Percentiles rank a stretch among this genome's conserved stretches.
Evolutionary conservation across 2,329 filamentous ascomycete genomes (phyloP).

Genomic region (Proliferodiscus dingleyae): DNA sequence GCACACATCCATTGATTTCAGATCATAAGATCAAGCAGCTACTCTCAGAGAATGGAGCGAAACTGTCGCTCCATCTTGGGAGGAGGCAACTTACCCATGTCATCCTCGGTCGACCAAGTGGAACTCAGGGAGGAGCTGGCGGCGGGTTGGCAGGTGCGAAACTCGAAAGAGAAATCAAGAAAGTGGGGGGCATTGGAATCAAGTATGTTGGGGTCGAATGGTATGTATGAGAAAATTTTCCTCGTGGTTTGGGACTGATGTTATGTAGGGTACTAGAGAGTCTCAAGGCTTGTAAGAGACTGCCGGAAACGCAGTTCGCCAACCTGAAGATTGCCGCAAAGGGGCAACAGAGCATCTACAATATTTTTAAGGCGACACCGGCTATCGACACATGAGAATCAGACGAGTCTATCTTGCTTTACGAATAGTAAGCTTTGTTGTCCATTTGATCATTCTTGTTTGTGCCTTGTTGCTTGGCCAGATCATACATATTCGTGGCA

Average conservation of each 20-base stretch:
- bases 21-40: conserved; percentile 82
- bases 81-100: conserved; percentile 79
- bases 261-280: conserved; percentile 70
- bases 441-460: too few species aligned
- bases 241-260: conserved; percentile 3
- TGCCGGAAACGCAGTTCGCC: conserved; percentile 70
- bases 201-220: conserved; percentile 81
- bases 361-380: conserved; percentile 37
- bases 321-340: conserved; percentile 56
- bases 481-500: too few species aligned
- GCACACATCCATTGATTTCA: conserved; percentile 73
- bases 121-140: conserved; percentile 50
- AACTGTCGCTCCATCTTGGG: conserved; percentile 64
- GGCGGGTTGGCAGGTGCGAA: conserved; percentile 75
- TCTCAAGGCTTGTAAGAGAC: conserved; percentile 66
- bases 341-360: conserved; percentile 61
- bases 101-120: conserved; percentile 62
- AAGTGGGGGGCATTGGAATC: conserved; percentile 62
- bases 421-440: too few species aligned
- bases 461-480: too few species aligned
- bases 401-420: too few species aligned
- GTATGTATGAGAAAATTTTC: conserved; percentile 38
- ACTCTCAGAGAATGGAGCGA: conserved; percentile 68
- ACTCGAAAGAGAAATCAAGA: conserved; percentile 72
- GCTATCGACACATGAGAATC: conserved; percentile 5